phyloP scores from a whole-genome alignment of 2,329 filamentous ascomycete genomes.

The Fusarium sp. region DNA sequence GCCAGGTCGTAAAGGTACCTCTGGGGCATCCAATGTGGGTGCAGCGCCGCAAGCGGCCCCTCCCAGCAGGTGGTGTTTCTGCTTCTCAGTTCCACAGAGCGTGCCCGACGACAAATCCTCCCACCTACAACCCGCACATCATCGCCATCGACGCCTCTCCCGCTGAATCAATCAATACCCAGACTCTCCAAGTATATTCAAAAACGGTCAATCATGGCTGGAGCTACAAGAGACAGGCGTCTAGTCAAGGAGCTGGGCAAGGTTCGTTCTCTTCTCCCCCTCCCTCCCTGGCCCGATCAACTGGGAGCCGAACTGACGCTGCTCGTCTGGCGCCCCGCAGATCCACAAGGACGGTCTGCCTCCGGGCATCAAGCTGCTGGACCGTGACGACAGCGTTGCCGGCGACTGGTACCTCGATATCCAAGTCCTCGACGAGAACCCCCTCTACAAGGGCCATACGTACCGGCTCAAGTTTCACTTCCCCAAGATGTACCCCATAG shows the following conservation, averaged over 20 bases:
- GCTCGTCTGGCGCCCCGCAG: slow-evolving; percentile 49
- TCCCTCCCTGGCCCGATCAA: background rate
- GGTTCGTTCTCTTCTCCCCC: slow-evolving; percentile 52
- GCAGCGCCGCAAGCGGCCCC: slow-evolving; percentile 38
- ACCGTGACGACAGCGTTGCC: slow-evolving; percentile 80
- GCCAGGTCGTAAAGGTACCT: slow-evolving; percentile 9
- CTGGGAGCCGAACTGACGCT: slow-evolving; percentile 31
- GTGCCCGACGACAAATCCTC: slow-evolving; percentile 20
- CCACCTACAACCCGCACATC: slow-evolving; percentile 23
- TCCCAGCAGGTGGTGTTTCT: slow-evolving; percentile 18
- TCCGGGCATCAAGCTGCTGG: slow-evolving; percentile 81
- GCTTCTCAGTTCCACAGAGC: slow-evolving; percentile 24
- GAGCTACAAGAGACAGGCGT: slow-evolving; percentile 66
- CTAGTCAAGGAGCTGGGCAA: slow-evolving; percentile 71
- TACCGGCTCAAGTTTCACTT: slow-evolving; percentile 93
- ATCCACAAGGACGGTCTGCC: slow-evolving; percentile 67
- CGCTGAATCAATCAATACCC: background rate
- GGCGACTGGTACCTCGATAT: slow-evolving; percentile 93
- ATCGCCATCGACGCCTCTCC: slow-evolving; percentile 16
- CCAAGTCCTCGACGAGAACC: slow-evolving; percentile 88
- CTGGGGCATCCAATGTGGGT: slow-evolving; percentile 18
- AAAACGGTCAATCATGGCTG: slow-evolving; percentile 49
- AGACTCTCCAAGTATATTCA: background rate
- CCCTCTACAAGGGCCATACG: slow-evolving; percentile 82
- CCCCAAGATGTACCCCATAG: slow-evolving; percentile 87